Evolutionary conservation across 2,329 filamentous ascomycete species (phyloP).

Genomic region (Ophiocordyceps polyrhachis-furcata): DNA sequence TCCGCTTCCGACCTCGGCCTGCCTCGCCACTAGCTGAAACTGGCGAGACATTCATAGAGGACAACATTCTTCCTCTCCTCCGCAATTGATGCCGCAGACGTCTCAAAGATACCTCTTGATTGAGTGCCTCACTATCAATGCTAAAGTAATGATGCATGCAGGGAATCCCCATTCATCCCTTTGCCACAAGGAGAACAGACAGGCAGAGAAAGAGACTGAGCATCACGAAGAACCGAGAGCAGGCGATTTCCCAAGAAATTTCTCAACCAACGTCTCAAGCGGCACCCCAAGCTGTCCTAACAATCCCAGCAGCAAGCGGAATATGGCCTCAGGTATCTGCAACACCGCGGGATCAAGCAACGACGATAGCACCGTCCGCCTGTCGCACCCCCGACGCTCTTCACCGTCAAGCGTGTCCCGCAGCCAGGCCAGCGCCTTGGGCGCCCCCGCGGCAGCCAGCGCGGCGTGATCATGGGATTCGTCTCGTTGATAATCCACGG

Average conservation of each 20-base stretch:
- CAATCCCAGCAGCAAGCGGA: conserved; percentile 4
- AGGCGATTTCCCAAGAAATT: too few species aligned
- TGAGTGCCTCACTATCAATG: background rate
- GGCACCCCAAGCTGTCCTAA: conserved; percentile 1
- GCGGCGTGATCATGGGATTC: conserved; percentile 18
- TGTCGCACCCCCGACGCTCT: conserved; percentile 1
- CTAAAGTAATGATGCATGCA: too few species aligned
- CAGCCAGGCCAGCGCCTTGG: conserved; percentile 6
- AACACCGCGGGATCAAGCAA: conserved; percentile 6
- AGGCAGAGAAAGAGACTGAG: background rate
- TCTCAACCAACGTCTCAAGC: too few species aligned
- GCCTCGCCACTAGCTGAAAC: background rate
- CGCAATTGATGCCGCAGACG: too few species aligned
- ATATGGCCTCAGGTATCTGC: too few species aligned
- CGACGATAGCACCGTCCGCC: conserved; percentile 2
- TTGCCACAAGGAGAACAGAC: too few species aligned
- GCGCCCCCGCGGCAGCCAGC: conserved; percentile 3
- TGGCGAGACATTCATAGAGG: too few species aligned
- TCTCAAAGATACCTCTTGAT: background rate
- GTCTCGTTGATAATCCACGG: conserved; percentile 25
- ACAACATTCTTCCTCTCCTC: too few species aligned
- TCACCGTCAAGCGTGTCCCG: conserved; percentile 3
- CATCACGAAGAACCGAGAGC: background rate
- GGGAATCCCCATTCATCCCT: too few species aligned
- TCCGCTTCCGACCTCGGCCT: background rate